Evolutionary conservation across 2,329 filamentous ascomycete species (phyloP).

Genomic region (Colletotrichum lentis): DNA sequence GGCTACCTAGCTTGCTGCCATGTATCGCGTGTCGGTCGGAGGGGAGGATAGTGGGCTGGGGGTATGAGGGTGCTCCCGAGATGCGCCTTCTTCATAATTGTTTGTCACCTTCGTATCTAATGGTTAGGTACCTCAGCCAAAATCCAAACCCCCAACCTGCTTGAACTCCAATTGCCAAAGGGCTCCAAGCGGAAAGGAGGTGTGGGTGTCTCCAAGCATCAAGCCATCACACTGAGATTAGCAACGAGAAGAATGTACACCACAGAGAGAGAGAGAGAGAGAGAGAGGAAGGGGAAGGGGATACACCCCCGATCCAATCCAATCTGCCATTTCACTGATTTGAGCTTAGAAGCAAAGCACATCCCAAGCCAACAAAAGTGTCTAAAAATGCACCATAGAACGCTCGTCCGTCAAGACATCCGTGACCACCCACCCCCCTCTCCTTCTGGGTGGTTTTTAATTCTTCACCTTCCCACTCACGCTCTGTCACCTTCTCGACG

Average conservation of each 20-base stretch:
- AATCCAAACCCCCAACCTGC: constrained; percentile 29
- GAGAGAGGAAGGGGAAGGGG: too few species aligned
- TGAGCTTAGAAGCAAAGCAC: background rate
- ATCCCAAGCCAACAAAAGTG: constrained; percentile 8
- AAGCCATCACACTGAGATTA: background rate
- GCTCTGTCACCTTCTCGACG: background rate
- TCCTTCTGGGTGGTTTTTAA: constrained; percentile 27
- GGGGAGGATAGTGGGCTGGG: constrained; percentile 6
- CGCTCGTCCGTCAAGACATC: constrained; percentile 31
- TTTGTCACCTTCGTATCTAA: constrained; percentile 9
- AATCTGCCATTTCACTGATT: constrained; percentile 1
- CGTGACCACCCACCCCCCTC: background rate
- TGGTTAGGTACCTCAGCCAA: constrained; percentile 1
- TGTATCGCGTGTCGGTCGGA: constrained; percentile 17
- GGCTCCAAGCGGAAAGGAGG: background rate
- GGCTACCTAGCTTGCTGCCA: background rate
- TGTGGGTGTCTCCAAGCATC: background rate
- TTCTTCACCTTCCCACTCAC: constrained; percentile 32
- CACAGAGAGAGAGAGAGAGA: background rate
- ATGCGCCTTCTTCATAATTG: constrained; percentile 4
- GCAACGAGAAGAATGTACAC: background rate
- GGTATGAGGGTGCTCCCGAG: background rate
- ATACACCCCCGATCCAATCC: background rate
- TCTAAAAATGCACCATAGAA: constrained; percentile 30
- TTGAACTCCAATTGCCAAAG: constrained; percentile 13